Percentiles rank a stretch among this genome's conserved stretches.
phyloP scores from a whole-genome alignment of 176 grass and related monocot species.

The Elaeis guineensis region DNA sequence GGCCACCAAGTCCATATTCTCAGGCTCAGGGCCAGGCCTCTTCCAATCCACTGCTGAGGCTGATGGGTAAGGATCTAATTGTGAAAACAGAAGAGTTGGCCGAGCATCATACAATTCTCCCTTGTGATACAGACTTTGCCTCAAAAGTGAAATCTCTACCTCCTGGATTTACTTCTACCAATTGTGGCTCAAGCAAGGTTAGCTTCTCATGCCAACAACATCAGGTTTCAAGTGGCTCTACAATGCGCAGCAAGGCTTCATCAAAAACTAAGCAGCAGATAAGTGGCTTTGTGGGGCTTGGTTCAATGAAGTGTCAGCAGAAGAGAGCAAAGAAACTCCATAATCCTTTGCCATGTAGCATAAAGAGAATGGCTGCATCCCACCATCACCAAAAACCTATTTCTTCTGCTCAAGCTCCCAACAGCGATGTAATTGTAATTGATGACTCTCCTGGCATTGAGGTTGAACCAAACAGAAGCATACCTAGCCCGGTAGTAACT shows the following conservation, averaged over 20 bases:
- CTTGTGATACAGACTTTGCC: slow-evolving; percentile 30
- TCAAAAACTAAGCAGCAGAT: slow-evolving; percentile 9
- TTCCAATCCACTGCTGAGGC: slow-evolving; percentile 65
- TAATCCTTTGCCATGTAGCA: too few species aligned
- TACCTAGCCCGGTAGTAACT: slow-evolving; percentile 21
- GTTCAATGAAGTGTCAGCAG: slow-evolving; percentile 31
- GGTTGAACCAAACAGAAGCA: slow-evolving; percentile 29
- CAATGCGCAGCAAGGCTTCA: slow-evolving; percentile 27
- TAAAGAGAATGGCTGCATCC: too few species aligned
- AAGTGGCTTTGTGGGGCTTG: slow-evolving; percentile 20
- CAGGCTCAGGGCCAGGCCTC: slow-evolving; percentile 47
- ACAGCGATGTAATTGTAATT: slow-evolving; percentile 66
- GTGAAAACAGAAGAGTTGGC: slow-evolving; percentile 70
- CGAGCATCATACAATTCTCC: slow-evolving; percentile 25
- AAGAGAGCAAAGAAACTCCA: slow-evolving; percentile 29
- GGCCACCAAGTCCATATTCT: slow-evolving; percentile 34
- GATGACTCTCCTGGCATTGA: slow-evolving; percentile 43
- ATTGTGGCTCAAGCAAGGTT: background rate
- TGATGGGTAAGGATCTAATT: slow-evolving; percentile 95
- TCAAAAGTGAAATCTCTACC: slow-evolving; percentile 36
- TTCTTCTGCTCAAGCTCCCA: slow-evolving; percentile 27
- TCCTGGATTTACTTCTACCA: slow-evolving; percentile 28
- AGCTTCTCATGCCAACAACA: slow-evolving; percentile 4
- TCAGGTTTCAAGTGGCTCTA: slow-evolving; percentile 31
- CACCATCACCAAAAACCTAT: too few species aligned